A percentile compares a stretch with the other conserved stretches of the same genome.
Conservation (phyloP, 352 stramenopile species). For the Pythium myriotylum region DNA sequence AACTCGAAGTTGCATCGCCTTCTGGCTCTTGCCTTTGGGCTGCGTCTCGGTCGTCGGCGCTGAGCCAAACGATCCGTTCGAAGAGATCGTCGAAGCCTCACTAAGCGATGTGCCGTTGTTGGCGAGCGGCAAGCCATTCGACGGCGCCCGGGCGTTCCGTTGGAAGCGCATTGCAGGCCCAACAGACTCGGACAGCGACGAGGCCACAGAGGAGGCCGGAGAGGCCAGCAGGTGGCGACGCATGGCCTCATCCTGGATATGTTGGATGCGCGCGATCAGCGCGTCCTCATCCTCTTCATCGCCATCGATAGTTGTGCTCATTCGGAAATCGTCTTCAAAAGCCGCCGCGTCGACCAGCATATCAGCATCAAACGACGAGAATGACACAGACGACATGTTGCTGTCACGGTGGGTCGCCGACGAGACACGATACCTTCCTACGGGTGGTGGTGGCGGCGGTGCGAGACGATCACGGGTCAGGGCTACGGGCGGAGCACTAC, state of each 20-base stretch:
- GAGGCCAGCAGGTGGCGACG: conserved; percentile 19
- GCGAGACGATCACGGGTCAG: neutral
- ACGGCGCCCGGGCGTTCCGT: conserved; percentile 2
- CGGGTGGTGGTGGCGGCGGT: conserved; percentile 5
- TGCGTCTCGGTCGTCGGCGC: neutral
- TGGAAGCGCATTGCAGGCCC: conserved; percentile 18
- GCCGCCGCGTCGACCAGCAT: conserved; percentile 22
- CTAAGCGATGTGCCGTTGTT: conserved; percentile 21
- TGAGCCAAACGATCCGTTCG: conserved; percentile 18
- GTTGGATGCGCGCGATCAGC: conserved; percentile 23
- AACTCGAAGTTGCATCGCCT: conserved; percentile 41
- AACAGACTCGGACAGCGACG: conserved; percentile 12
- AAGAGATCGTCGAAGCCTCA: conserved; percentile 23
- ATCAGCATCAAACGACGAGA: conserved; percentile 28
- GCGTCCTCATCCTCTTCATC: conserved; percentile 22
- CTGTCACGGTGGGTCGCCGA: conserved; percentile 15
- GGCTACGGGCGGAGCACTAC: conserved; percentile 11
- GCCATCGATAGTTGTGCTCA: conserved; percentile 10
- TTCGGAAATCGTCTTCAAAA: conserved; percentile 17
- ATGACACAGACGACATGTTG: conserved; percentile 23
- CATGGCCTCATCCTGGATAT: conserved; percentile 27
- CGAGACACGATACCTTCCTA: conserved; percentile 7
- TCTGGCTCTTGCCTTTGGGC: conserved; percentile 5
- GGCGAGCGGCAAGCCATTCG: conserved; percentile 1
- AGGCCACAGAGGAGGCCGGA: conserved; percentile 18